phyloP scores from a whole-genome alignment of 768 basidiomycete species.

The Lactarius sp. region DNA sequence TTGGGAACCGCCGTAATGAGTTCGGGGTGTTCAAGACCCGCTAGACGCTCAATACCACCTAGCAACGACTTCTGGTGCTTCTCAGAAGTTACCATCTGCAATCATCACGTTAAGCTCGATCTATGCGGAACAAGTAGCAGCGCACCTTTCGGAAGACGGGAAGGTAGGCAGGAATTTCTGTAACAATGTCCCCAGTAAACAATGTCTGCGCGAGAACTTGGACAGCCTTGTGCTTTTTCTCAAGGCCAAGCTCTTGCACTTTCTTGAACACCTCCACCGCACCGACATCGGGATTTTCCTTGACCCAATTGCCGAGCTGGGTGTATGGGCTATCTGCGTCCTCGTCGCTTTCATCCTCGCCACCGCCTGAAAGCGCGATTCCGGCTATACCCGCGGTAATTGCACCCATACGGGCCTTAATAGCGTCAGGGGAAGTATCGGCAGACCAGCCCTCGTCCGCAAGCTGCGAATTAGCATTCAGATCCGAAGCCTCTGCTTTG shows the following conservation, averaged over 20 bases:
- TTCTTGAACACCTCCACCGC: constrained; percentile 78
- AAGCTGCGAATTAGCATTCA: constrained; percentile 57
- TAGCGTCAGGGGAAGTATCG: constrained; percentile 88
- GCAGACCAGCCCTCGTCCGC: constrained; percentile 82
- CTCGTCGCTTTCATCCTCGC: constrained; percentile 88
- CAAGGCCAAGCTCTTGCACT: constrained; percentile 85
- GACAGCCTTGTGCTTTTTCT: constrained; percentile 90
- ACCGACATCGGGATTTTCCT: constrained; percentile 58
- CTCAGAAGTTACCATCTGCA: constrained; percentile 82
- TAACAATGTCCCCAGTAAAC: constrained; percentile 68
- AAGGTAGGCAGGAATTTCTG: constrained; percentile 59
- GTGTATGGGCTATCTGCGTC: constrained; percentile 83
- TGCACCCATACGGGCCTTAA: constrained; percentile 73
- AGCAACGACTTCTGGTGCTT: constrained; percentile 94
- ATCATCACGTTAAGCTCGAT: background rate
- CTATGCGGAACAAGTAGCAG: constrained; percentile 20
- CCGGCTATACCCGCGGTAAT: constrained; percentile 57
- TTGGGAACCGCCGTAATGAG: constrained; percentile 74
- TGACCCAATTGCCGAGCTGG: constrained; percentile 78
- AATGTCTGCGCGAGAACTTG: constrained; percentile 78
- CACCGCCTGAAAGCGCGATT: constrained; percentile 47
- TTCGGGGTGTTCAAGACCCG: constrained; percentile 70
- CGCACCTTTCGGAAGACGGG: constrained; percentile 73
- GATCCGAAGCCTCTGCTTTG: constrained; percentile 80
- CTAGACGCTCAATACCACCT: constrained; percentile 86